Conservation (phyloP, 2,329 filamentous ascomycete genomes). For the Aspergillus sp. region DNA sequence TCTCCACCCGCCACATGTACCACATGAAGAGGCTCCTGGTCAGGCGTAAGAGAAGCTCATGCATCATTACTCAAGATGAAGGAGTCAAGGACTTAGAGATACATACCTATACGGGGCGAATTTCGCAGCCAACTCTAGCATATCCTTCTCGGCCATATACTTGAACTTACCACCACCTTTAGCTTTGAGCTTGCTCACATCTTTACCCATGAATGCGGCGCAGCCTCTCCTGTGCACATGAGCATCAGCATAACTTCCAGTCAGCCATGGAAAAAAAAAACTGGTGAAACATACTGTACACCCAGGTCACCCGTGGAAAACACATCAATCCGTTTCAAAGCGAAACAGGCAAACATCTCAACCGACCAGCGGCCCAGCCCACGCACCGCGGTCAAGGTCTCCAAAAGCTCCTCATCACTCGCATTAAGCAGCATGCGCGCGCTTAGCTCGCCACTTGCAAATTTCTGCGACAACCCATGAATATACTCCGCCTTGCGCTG, state of each 20-base stretch:
- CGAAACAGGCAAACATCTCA: slow-evolving; percentile 97
- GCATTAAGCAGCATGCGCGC: slow-evolving; percentile 73
- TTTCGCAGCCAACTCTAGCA: slow-evolving; percentile 74
- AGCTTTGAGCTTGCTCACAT: slow-evolving; percentile 78
- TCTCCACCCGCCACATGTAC: slow-evolving; percentile 92
- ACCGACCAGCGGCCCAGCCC: slow-evolving; percentile 89
- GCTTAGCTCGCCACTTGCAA: slow-evolving; percentile 69
- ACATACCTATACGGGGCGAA: slow-evolving; percentile 76
- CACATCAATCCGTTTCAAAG: slow-evolving; percentile 89
- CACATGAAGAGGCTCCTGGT: slow-evolving; percentile 87
- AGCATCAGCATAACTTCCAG: slow-evolving; percentile 11
- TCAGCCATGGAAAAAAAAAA: background rate
- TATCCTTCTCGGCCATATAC: slow-evolving; percentile 93
- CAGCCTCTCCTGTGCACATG: slow-evolving; percentile 65
- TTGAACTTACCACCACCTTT: slow-evolving; percentile 89
- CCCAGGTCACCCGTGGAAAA: slow-evolving; percentile 90
- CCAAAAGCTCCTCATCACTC: slow-evolving; percentile 80
- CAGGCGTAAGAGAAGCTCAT: slow-evolving; percentile 16
- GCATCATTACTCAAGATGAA: too few species aligned
- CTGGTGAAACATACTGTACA: slow-evolving; percentile 62
- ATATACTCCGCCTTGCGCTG: slow-evolving; percentile 97
- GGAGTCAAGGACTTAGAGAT: too few species aligned
- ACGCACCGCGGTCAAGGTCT: slow-evolving; percentile 77
- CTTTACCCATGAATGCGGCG: slow-evolving; percentile 78
- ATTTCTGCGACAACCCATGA: slow-evolving; percentile 78